Conservation (phyloP, 345 rosid species). For the Boechera retrofracta region DNA sequence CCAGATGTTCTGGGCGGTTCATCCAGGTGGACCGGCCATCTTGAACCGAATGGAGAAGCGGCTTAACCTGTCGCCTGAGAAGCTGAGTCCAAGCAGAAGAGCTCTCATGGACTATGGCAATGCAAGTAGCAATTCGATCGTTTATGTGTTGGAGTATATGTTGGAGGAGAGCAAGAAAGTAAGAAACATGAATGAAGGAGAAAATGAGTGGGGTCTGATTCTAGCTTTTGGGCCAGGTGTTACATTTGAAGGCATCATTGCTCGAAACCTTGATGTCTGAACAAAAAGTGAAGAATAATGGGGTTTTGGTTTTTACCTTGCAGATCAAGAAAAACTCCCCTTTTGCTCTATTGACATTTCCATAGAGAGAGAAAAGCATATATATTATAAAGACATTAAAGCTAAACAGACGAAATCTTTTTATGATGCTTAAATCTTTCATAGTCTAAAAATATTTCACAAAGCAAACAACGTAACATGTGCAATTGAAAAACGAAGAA, state of each 20-base stretch:
- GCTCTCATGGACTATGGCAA: conserved; percentile 95
- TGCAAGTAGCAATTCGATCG: conserved; percentile 92
- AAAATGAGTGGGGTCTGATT: conserved; percentile 74
- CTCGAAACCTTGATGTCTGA: conserved; percentile 69
- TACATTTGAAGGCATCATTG: conserved; percentile 96
- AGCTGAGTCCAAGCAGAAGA: conserved; percentile 77
- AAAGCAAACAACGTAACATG: conserved; percentile 27
- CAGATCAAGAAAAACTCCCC: conserved; percentile 30
- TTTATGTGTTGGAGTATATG: conserved; percentile 91
- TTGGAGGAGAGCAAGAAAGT: conserved; percentile 68
- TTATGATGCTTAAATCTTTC: conserved; percentile 29
- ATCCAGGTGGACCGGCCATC: conserved; percentile 99
- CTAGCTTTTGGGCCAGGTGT: conserved; percentile 98
- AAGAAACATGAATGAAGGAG: conserved; percentile 39
- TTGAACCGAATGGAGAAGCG: conserved; percentile 84
- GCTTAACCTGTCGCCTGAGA: conserved; percentile 71
- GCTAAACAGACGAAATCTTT: conserved; percentile 21
- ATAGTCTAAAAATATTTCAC: conserved; percentile 35
- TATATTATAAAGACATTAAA: conserved; percentile 26
- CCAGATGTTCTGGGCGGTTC: conserved; percentile 93
- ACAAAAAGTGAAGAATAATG: background rate
- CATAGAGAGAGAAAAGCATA: conserved; percentile 1
- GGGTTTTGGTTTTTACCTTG: conserved; percentile 36
- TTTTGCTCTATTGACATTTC: conserved; percentile 3
- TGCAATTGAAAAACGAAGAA: conserved; percentile 21